Percentiles rank a stretch among this genome's conserved stretches.
These are phyloP conservation scores for Mitragyna speciosa DNA, from an alignment of 257 asterid species.

Conservation along the genomic window DNA sequence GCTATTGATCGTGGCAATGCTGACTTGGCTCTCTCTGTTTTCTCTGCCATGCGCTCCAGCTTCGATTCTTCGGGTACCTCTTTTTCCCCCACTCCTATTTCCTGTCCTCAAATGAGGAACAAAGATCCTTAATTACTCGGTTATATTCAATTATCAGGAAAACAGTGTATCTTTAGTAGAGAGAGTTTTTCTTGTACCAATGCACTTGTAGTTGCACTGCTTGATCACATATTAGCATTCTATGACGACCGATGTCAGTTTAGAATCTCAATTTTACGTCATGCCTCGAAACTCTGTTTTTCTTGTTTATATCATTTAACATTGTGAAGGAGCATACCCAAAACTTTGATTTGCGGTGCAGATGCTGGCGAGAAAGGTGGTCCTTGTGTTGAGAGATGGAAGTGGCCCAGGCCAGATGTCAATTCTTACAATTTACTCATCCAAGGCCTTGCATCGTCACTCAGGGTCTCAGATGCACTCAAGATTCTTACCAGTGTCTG, in stretches of 20 bases:
- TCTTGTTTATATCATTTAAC: conserved; percentile 2
- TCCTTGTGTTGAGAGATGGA: conserved; percentile 58
- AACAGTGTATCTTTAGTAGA: no score
- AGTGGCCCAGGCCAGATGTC: conserved; percentile 89
- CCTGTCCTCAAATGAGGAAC: background rate
- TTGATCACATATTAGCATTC: background rate
- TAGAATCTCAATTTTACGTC: background rate
- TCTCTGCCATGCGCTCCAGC: conserved; percentile 81
- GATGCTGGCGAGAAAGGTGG: conserved; percentile 48
- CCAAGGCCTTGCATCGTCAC: conserved; percentile 67
- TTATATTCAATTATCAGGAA: no score
- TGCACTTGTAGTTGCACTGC: background rate
- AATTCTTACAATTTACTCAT: conserved; percentile 58
- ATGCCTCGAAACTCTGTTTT: no score
- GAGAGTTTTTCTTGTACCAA: background rate
- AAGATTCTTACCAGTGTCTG: conserved; percentile 62
- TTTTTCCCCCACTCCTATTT: background rate
- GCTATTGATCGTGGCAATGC: conserved; percentile 87
- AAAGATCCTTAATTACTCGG: no score
- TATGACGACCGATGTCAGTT: background rate
- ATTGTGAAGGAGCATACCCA: background rate
- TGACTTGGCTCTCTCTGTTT: conserved; percentile 82
- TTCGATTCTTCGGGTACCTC: conserved; percentile 59
- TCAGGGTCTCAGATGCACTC: conserved; percentile 88
- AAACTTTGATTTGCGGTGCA: conserved; percentile 19